Evolutionary conservation across 805 yeast species (phyloP), one percentile per base, ranked within the genome.

Genomic region (Schwanniomyces vanrijiae): DNA sequence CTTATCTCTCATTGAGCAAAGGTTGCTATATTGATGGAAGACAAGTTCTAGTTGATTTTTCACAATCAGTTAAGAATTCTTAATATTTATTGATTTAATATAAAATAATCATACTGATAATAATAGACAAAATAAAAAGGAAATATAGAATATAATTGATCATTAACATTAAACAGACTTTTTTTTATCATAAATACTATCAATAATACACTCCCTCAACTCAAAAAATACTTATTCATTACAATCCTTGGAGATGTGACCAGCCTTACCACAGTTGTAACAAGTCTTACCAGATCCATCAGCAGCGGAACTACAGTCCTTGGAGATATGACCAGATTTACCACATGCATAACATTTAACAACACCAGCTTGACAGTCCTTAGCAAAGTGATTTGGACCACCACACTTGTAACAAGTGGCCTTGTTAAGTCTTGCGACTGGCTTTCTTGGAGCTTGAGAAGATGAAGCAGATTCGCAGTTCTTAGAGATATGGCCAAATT

Each of bases 271-370:
- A 72, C 90, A 85, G 68, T 75, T 79, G 81, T 84, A 85, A 72
- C 90, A 85, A 51, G 84, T 76, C 68, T 82, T 83, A 54, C 77
- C 67, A 51, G 68, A 58, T 53, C 79, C 83, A 52, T 78, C 77
- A 43, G 83, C 62, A 49, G 80, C 77, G 43, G 81, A 70, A 51
- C 78, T 69, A 73, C 97, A 90, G 55, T 87, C 96, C 69, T 83
- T 88, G 53, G 94, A 83, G 60, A 89, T 83, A 76, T 91, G 97
- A 47, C 97, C 97, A 53, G 81, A 75, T 69, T 84, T 83, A 59
- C 96, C 96, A 73, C 97, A 90, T 52, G 91, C 87, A 80, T 89
- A 91, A 73, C 97, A 90, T 73, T 88, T 88, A 65, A 83, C 78
- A 46, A 59, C 59, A 47, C 82, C 79, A 57, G 83, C 84, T 67